phyloP scores from a whole-genome alignment of 257 asterid species.

The Verbena officinalis region DNA sequence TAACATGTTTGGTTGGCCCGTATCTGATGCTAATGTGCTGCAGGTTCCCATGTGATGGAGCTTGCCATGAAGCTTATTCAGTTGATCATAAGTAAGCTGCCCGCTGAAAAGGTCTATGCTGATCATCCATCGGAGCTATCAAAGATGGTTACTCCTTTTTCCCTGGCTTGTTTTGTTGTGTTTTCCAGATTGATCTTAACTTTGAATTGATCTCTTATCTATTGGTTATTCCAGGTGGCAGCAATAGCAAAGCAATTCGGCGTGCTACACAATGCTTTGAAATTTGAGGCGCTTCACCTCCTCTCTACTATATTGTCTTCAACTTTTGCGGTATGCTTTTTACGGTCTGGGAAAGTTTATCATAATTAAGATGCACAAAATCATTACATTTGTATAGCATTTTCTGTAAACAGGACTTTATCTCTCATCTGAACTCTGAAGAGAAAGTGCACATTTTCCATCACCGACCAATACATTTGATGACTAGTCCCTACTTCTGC shows the following conservation, averaged over 20 bases:
- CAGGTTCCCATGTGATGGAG: conserved; percentile 69
- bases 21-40: conserved; percentile 27
- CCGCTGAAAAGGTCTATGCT: conserved; percentile 50
- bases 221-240: conserved; percentile 64
- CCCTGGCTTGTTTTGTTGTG: conserved; percentile 6
- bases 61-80: conserved; percentile 72
- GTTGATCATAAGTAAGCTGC: conserved; percentile 64
- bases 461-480: neutral
- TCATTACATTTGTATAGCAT: neutral
- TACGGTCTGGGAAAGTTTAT: conserved; percentile 18
- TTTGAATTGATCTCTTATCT: conserved; percentile 17
- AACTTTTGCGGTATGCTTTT: conserved; percentile 55
- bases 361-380: neutral
- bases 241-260: conserved; percentile 78
- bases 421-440: neutral
- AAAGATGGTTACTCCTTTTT: conserved; percentile 51
- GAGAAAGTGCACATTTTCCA: neutral
- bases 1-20: conserved; percentile 11
- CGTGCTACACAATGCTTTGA: conserved; percentile 69
- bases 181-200: conserved; percentile 8
- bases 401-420: neutral
- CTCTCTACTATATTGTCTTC: conserved; percentile 73
- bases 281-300: conserved; percentile 86
- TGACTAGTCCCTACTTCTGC: conserved; percentile 1
- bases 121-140: conserved; percentile 67